Conservation (phyloP, 2,329 filamentous ascomycete species). For the Capronia epimyces region DNA sequence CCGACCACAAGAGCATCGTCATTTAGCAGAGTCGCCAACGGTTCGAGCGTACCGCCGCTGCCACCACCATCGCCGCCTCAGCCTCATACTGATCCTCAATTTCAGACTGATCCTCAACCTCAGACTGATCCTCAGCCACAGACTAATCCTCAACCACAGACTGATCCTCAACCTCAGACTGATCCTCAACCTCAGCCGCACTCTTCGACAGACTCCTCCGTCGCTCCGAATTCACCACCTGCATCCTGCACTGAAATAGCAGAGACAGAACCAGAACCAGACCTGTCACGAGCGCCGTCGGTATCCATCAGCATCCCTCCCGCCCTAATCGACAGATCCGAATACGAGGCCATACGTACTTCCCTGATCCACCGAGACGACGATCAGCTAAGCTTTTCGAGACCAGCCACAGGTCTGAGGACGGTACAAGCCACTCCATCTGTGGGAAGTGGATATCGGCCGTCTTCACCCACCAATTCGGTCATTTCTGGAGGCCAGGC, state of each 20-base stretch:
- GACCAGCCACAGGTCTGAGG: background rate
- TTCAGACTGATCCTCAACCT: too few relatives aligned
- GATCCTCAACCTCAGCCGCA: too few relatives aligned
- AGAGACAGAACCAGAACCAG: slow-evolving; percentile 19
- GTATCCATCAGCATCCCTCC: slow-evolving; percentile 16
- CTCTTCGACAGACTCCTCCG: background rate
- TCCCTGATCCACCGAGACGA: slow-evolving; percentile 15
- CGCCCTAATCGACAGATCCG: slow-evolving; percentile 10
- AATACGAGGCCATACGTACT: slow-evolving; percentile 22
- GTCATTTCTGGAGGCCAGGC: too few relatives aligned
- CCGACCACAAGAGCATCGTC: background rate
- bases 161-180: too few relatives aligned
- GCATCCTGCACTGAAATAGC: slow-evolving; percentile 20
- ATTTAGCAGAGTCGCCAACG: background rate
- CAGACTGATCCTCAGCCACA: too few relatives aligned
- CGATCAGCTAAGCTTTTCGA: background rate
- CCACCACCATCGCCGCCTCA: too few relatives aligned
- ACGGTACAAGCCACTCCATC: too few relatives aligned
- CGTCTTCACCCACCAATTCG: too few relatives aligned
- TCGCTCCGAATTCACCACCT: background rate
- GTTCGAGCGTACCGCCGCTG: too few relatives aligned
- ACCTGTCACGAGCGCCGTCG: slow-evolving; percentile 1
- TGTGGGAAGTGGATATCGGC: too few relatives aligned
- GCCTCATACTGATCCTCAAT: too few relatives aligned
- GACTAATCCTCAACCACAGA: too few relatives aligned